These are phyloP conservation scores for Purshia tridentata DNA, from an alignment of 306 rosid species.

Conservation along the genomic window DNA sequence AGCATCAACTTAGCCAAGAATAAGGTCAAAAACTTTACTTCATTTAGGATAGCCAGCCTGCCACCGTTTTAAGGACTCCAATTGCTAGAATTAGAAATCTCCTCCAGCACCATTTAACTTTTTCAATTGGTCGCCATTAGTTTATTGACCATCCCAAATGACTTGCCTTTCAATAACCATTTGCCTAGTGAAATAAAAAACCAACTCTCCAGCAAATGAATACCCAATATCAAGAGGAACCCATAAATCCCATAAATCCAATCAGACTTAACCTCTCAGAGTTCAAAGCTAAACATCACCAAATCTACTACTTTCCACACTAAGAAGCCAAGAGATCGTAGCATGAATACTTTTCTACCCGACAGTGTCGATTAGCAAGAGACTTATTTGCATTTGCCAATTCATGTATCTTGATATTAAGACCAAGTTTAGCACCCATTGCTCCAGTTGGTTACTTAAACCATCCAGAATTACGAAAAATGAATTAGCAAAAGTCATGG, in stretches of 20 bases:
- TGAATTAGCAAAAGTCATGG: conserved; percentile 1
- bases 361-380: not conserved
- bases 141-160: not conserved
- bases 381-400: not conserved
- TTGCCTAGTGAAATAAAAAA: conserved; percentile 6
- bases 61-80: not conserved
- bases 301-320: conserved; percentile 1
- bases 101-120: not conserved
- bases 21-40: not conserved
- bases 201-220: not conserved
- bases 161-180: not conserved
- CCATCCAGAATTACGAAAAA: not conserved
- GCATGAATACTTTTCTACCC: not conserved
- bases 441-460: not conserved
- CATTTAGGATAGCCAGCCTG: not conserved
- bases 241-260: not conserved
- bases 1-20: not conserved
- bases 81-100: not conserved
- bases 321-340: conserved; percentile 5
- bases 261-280: not conserved
- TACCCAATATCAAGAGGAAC: not conserved
- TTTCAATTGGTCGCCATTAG: not conserved
- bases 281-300: conserved; percentile 14
- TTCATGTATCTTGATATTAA: not conserved
- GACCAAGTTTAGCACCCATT: not conserved